These are phyloP conservation scores for Colletotrichum karsti DNA, from an alignment of 2,329 filamentous ascomycete species.

Conservation along the genomic window DNA sequence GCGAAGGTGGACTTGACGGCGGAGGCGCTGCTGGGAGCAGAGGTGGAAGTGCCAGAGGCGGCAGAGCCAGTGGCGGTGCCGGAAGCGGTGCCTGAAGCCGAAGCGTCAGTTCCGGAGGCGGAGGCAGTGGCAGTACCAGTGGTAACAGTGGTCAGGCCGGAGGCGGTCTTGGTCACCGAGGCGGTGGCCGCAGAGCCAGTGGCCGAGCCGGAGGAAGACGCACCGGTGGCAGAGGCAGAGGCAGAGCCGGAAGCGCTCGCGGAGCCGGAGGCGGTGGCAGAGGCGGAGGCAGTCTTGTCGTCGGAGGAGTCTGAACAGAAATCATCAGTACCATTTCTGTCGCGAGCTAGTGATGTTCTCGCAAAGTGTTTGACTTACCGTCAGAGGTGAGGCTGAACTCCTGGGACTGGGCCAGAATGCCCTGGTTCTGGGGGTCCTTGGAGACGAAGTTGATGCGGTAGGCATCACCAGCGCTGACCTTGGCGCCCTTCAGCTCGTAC, in stretches of 20 bases:
- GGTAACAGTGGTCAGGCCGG: slow-evolving; percentile 23
- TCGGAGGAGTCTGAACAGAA: not conserved
- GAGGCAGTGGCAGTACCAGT: slow-evolving; percentile 15
- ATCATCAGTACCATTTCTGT: not conserved
- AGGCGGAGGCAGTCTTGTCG: not conserved
- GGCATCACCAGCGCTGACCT: not conserved
- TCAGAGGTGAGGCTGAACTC: slow-evolving; percentile 11
- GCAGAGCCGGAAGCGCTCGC: slow-evolving; percentile 2
- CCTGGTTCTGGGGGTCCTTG: slow-evolving; percentile 18
- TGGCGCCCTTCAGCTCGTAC: slow-evolving; percentile 21
- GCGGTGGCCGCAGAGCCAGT: slow-evolving; percentile 8
- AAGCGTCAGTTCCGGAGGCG: slow-evolving; percentile 13
- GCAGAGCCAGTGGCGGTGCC: slow-evolving; percentile 20
- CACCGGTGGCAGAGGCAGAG: slow-evolving; percentile 12
- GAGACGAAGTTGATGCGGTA: slow-evolving; percentile 27
- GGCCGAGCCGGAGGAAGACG: slow-evolving; percentile 11
- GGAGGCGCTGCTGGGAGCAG: slow-evolving; percentile 15
- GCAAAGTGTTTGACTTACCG: not conserved
- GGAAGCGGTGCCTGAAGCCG: slow-evolving; percentile 9
- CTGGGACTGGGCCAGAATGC: slow-evolving; percentile 25
- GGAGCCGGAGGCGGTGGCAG: slow-evolving; percentile 4
- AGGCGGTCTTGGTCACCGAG: slow-evolving; percentile 8
- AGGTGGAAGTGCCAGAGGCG: slow-evolving; percentile 14
- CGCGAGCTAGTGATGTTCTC: not conserved
- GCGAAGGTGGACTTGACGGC: slow-evolving; percentile 26